Evolutionary conservation across 768 basidiomycete genomes (phyloP), one percentile per base, ranked within the genome.

Genomic region (Infundibulicybe gibba): DNA sequence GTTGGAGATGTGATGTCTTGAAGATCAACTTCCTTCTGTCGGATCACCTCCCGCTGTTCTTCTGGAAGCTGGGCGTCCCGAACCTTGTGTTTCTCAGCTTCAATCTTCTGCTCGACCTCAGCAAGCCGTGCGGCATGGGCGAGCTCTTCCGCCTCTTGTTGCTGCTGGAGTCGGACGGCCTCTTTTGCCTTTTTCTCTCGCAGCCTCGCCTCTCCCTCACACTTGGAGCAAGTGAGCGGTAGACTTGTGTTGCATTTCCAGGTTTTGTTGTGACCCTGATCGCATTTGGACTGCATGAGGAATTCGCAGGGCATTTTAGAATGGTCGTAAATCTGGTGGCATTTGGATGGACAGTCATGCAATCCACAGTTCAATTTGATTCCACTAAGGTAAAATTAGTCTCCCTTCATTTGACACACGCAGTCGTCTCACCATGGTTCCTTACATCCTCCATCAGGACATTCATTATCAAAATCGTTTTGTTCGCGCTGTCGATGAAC

Each of bases 391-490:
- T 16, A 39, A 16, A 13, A 13, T 46, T 20, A 41, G 19, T 15
- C 32, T 15, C 43, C 32, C 13, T 37, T 17, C 37, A n/a, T 0
- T 39, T 32, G 15, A 10, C 34, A 31, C 16, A 34, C 16, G 11
- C 14, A 38, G 10, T 14, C 10, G 17, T 10, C 70, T 40, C 63
- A 85, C 85, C 85, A 87, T 40, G 76, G 72, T 49, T 74, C 67
- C 2, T 49, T 60, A 49, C 85, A 87, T 2, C 85, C 85, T 8
- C 85, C 85, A 42, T 83, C 82, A 0, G 83, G 84, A 49, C 71
- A 71, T 16, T 70, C 44, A 12, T 46, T 48, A 8, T 80, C 74
- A 40, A 87, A 87, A 10, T 82, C 74, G 1, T 54, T 62, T 0
- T 77, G 69, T 4, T 54, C 40, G 38, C 60, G 8, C 25, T 25